These are phyloP conservation scores for Yarrowia keelungensis DNA, from an alignment of 805 yeast species.

Conservation along the genomic window DNA sequence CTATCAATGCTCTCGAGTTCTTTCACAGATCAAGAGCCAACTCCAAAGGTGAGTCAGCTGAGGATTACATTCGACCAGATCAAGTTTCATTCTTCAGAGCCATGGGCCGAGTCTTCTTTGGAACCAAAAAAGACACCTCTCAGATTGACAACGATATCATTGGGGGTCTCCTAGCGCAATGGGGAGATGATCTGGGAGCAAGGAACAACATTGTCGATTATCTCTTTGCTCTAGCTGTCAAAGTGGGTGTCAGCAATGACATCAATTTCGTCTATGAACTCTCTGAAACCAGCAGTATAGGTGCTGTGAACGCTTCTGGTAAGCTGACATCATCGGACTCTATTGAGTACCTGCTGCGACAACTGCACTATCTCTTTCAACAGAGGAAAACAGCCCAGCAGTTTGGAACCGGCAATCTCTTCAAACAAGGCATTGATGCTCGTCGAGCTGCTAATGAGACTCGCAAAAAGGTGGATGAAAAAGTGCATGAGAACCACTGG, in stretches of 20 bases:
- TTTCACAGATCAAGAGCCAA: not conserved
- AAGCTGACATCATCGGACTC: constrained; percentile 9
- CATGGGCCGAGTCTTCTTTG: constrained; percentile 33
- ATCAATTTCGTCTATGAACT: not conserved
- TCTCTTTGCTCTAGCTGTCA: constrained; percentile 16
- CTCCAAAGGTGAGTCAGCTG: not conserved
- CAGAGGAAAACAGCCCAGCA: not conserved
- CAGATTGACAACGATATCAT: constrained; percentile 11
- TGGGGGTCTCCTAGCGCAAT: constrained; percentile 10
- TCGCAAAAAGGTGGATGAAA: not conserved
- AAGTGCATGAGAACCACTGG: constrained; percentile 11
- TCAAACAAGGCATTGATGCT: constrained; percentile 24
- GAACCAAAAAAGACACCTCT: constrained; percentile 27
- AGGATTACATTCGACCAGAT: constrained; percentile 17
- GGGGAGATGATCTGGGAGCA: constrained; percentile 30
- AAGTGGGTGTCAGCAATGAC: not conserved
- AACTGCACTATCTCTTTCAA: constrained; percentile 2
- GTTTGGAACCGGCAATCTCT: constrained; percentile 11
- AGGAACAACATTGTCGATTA: constrained; percentile 23
- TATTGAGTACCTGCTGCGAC: constrained; percentile 4
- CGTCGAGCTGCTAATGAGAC: not conserved
- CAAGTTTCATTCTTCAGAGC: constrained; percentile 21
- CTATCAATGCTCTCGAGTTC: constrained; percentile 32
- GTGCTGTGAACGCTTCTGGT: constrained; percentile 2
- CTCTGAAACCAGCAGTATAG: constrained; percentile 20